Evolutionary conservation across 192 early-diverging fungal species (phyloP), one percentile per base, ranked within the genome.

Genomic region (Chytriomyces hyalinus): DNA sequence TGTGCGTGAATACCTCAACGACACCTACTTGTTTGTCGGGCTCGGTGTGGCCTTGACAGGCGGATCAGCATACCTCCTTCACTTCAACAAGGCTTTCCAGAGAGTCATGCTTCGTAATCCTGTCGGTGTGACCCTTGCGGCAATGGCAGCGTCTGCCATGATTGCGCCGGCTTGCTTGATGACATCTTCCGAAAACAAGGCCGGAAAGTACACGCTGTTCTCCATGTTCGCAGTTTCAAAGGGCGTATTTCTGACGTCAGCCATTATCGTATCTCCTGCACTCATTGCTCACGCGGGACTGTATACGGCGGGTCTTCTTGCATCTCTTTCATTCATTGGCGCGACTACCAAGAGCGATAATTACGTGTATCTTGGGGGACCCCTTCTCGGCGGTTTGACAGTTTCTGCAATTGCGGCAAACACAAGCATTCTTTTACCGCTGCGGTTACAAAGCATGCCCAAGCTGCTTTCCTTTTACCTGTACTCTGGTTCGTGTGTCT

Each of bases 1-100:
- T 49, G 71, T 73, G 53, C 71, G 71, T 28, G 71, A 73, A 22
- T 73, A 73, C 46, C 28, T 73, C 24, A 73, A 62, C 26, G 71
- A 60, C 2, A 62, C 71, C 4, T 73, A 49, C 28, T 8, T 15
- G 70, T 59, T 11, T 26, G 73, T 75, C 24, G 73, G 73, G 20
- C 51, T 13, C 17, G 73, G 51, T 11, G 22, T 75, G 43, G 64
- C 47, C 8, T 22, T 75, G 47, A 75, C 73, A 6, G 73, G 51
- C 10, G 26, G 51, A 3, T 48, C 63, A 10, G 73, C 73, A 13
- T n/a, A 60, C 17, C 9, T 22, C n/a, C 73, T 75, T 10, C 64
- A 65, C 64, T 57, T 49, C 26, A 26, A 15, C 10, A 24, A 13
- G 17, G 26, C 73, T 10, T 36, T 75, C 49, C 73, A 75, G 28